A percentile compares a stretch with the other conserved stretches of the same genome.
Conservation (phyloP, 2,329 filamentous ascomycete species). For the Daldinia sp. region DNA sequence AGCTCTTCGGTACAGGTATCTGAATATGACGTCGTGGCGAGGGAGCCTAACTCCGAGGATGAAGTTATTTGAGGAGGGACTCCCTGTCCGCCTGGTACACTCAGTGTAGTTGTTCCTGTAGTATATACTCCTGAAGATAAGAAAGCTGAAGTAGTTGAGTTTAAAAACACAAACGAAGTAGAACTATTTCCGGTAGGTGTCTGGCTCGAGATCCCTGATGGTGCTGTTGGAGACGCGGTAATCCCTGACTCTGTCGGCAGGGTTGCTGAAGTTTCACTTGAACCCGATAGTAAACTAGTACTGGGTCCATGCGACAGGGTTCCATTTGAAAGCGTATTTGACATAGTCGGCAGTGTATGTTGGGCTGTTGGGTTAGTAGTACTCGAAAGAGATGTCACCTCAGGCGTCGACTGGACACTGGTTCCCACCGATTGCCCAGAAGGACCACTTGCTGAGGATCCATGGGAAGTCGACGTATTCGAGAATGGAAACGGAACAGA, state of each 20-base stretch:
- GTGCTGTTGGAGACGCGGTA: not conserved
- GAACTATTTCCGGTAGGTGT: slow-evolving; percentile 21
- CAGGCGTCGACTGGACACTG: slow-evolving; percentile 8
- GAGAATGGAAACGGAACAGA: slow-evolving; percentile 32
- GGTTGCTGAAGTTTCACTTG: not conserved
- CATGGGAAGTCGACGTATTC: slow-evolving; percentile 17
- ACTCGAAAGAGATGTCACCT: not conserved
- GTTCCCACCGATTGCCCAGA: slow-evolving; percentile 12
- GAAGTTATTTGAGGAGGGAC: slow-evolving; percentile 23
- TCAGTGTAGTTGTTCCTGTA: slow-evolving; percentile 3
- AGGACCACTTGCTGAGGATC: slow-evolving; percentile 6
- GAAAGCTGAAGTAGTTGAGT: not conserved
- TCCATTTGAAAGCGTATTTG: slow-evolving; percentile 16
- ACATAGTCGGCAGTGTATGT: slow-evolving; percentile 12
- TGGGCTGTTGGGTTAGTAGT: slow-evolving; percentile 12
- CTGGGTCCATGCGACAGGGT: slow-evolving; percentile 1
- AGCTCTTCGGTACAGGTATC: slow-evolving; percentile 34
- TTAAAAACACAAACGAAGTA: not conserved
- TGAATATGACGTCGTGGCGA: slow-evolving; percentile 20
- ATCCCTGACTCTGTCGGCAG: slow-evolving; percentile 1
- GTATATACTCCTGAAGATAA: not conserved
- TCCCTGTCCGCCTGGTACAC: slow-evolving; percentile 12
- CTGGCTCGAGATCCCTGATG: slow-evolving; percentile 5
- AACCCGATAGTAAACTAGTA: slow-evolving; percentile 10
- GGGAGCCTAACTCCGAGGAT: slow-evolving; percentile 9